A percentile compares a stretch with the other conserved stretches of the same genome.
Evolutionary conservation across 225 moss, liverwort and hornwort genomes (phyloP).

Genomic region (Lunularia cruciata): DNA sequence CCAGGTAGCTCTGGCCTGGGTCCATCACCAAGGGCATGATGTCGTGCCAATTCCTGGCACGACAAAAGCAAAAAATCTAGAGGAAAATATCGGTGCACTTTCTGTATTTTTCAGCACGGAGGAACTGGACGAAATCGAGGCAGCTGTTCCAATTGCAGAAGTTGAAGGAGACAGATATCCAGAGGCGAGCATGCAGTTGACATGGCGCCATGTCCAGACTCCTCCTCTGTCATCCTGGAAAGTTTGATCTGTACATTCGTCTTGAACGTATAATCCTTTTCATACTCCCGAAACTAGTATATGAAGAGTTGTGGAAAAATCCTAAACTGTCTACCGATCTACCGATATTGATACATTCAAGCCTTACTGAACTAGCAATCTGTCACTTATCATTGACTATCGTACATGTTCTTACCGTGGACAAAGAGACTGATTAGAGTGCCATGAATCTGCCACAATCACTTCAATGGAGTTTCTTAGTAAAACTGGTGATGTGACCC

Average conservation of each 20-base stretch:
- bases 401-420: no score
- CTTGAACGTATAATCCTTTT: no score
- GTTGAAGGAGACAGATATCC: conserved; percentile 51
- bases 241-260: background rate
- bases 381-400: no score
- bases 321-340: no score
- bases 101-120: conserved; percentile 41
- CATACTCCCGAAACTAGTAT: no score
- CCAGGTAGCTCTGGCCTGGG: conserved; percentile 76
- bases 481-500: no score
- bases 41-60: conserved; percentile 82
- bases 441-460: no score
- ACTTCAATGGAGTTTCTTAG: no score
- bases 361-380: no score
- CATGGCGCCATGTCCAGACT: conserved; percentile 34
- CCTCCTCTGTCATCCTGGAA: conserved; percentile 72
- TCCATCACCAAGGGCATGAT: conserved; percentile 58
- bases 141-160: conserved; percentile 50
- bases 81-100: conserved; percentile 61
- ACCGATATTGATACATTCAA: no score
- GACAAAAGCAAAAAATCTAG: conserved; percentile 63
- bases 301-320: no score
- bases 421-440: no score
- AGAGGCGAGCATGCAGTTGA: background rate
- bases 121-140: conserved; percentile 64